Percentiles rank a stretch among this genome's conserved stretches.
Evolutionary conservation across 2,329 filamentous ascomycete species (phyloP).

Genomic region (Xylaria sp.): DNA sequence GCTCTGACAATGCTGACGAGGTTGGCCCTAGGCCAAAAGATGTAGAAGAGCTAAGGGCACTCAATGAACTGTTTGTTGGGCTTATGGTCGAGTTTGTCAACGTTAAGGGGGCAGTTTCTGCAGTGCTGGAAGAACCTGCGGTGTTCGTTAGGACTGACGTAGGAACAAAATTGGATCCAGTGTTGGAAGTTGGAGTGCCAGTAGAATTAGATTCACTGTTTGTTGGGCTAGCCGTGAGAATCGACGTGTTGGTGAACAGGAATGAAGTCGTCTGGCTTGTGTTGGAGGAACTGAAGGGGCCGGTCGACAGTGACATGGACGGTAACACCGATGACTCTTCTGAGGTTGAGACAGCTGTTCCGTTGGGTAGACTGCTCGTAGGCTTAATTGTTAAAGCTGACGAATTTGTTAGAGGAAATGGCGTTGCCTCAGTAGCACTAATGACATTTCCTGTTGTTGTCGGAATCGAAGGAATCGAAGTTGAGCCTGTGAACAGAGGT

Average conservation of each 20-base stretch:
- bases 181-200: neutral
- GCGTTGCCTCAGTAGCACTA: constrained; percentile 6
- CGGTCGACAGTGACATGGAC: neutral
- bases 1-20: neutral
- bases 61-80: constrained; percentile 13
- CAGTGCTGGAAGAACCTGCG: constrained; percentile 4
- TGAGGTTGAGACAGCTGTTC: neutral
- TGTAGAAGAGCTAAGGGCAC: constrained; percentile 5
- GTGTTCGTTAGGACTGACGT: neutral
- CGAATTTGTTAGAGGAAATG: constrained; percentile 4
- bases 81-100: constrained; percentile 27
- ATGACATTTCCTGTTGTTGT: neutral
- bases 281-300: neutral
- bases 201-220: neutral
- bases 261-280: constrained; percentile 1
- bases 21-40: neutral
- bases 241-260: constrained; percentile 14
- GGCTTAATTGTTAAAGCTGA: neutral
- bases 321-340: neutral
- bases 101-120: constrained; percentile 20
- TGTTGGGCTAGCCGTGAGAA: neutral
- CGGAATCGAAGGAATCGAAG: neutral
- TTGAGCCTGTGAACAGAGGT: neutral
- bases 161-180: constrained; percentile 4
- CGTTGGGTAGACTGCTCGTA: constrained; percentile 6